Base-by-base conservation (phyloP, 1,284 basidiomycete genomes). In the Microbotryum violaceum region DNA sequence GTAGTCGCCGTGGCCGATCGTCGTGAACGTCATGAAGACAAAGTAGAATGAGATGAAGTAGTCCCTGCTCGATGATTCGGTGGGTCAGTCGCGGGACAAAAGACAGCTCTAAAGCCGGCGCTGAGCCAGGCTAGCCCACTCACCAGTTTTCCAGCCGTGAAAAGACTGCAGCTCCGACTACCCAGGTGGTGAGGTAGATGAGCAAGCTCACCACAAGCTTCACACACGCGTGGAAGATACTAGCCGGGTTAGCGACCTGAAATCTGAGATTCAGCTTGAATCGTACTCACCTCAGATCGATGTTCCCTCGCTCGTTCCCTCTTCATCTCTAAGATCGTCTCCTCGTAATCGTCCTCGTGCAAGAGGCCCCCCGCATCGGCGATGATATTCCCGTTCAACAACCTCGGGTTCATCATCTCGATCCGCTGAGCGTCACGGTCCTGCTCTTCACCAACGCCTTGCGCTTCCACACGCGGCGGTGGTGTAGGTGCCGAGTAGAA, bases 1-100 rank as follows among this genome's bases (percentile, higher is more conserved):
- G 42, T 80, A 78, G 67, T 89, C 87, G 9, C 87, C 86, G 69
- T 85, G 88, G 1, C 87, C 86, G 25, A 86, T 60, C 20, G 58
- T 46, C 1, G 49, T 46, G 20, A 57, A 53, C 16, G 57, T 23
- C 47, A 61, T 29, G 23, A 47, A 63, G 70, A 60, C 20, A 54
- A 44, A 91, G 70, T 87, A 88, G 68, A 88, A 72, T 0, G 84
- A 79, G 16, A 73, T 63, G 6, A 79, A 82, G 70, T 77, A 83
- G 21, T 42, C 16, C 37, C 37, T 42, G 16, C 37, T 42, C 37
- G 37, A 42, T 16, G 5, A 42, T 16, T 6, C 37, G 16, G 12
- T 42, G 16, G 2, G 37, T 42, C 37, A 42, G 37, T 18, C 10
- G 5, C 4, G 16, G 16, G 12, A 42, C 37, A 42, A 42, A 42